A percentile compares a stretch with the other conserved stretches of the same genome.
Evolutionary conservation across 2,329 filamentous ascomycete genomes (phyloP).

Genomic region (Aaosphaeria pasadenensis): DNA sequence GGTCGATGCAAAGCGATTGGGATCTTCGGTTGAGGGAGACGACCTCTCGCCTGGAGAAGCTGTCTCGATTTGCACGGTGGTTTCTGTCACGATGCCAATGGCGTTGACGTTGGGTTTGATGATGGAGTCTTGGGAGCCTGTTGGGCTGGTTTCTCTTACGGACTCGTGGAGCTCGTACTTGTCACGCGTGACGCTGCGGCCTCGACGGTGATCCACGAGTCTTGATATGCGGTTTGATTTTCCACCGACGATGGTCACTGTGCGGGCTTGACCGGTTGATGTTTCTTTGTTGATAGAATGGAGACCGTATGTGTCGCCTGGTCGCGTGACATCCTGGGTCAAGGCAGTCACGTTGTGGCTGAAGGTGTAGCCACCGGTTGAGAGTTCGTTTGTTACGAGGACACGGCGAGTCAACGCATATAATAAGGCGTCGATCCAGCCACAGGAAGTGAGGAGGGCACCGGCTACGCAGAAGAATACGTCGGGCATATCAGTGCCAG

Average conservation of each 20-base stretch:
- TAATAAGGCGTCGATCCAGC: constrained; percentile 44
- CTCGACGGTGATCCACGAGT: constrained; percentile 22
- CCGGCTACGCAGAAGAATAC: constrained; percentile 60
- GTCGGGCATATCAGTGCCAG: constrained; percentile 44
- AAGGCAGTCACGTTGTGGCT: constrained; percentile 18
- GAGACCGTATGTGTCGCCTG: constrained; percentile 26
- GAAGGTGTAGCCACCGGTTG: constrained; percentile 19
- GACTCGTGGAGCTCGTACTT: constrained; percentile 11
- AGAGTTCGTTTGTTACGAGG: constrained; percentile 32
- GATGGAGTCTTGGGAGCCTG: constrained; percentile 33
- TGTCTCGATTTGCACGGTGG: constrained; percentile 32
- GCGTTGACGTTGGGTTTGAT: constrained; percentile 21
- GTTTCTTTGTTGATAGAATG: constrained; percentile 29
- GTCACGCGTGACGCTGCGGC: constrained; percentile 12
- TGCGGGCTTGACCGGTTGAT: constrained; percentile 15
- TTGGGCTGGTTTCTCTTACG: constrained; percentile 20
- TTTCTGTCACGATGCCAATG: constrained; percentile 30
- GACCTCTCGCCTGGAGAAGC: constrained; percentile 1
- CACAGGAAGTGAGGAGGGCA: constrained; percentile 52
- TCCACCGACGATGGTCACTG: constrained; percentile 35
- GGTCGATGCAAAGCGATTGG: background rate
- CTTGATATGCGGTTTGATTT: constrained; percentile 23
- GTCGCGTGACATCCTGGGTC: constrained; percentile 18
- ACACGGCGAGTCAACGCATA: constrained; percentile 43
- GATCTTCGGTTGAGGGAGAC: background rate